These are phyloP conservation scores for Pseudogymnoascus sp. DNA, from an alignment of 2,329 filamentous ascomycete genomes.

Conservation along the genomic window DNA sequence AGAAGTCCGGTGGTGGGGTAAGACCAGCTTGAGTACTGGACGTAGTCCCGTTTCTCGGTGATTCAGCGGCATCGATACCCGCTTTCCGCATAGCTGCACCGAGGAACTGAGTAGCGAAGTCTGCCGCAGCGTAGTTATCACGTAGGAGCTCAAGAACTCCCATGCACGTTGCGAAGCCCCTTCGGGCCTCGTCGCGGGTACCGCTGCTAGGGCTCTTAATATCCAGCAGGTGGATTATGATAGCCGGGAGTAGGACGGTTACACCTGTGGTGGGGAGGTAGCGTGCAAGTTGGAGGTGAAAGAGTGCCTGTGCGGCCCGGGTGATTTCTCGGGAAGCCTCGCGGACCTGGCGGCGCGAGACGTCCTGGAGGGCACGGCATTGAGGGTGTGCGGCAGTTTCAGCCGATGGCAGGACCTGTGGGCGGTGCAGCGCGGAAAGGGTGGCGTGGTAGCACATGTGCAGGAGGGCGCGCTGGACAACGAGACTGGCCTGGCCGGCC, in stretches of 20 bases:
- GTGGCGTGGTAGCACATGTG: slow-evolving; percentile 94
- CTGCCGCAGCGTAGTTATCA: slow-evolving; percentile 87
- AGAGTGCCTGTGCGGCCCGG: slow-evolving; percentile 69
- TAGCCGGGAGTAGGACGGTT: slow-evolving; percentile 81
- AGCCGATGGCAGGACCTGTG: slow-evolving; percentile 75
- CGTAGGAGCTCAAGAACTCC: slow-evolving; percentile 78
- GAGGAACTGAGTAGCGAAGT: slow-evolving; percentile 92
- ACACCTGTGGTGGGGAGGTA: slow-evolving; percentile 85
- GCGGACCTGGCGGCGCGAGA: slow-evolving; percentile 74
- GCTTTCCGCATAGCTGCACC: slow-evolving; percentile 85
- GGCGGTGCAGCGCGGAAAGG: slow-evolving; percentile 81
- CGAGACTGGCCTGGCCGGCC: slow-evolving; percentile 48
- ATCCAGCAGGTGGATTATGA: slow-evolving; percentile 88
- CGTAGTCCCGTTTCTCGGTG: neutral
- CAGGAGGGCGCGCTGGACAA: slow-evolving; percentile 73
- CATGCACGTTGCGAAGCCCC: slow-evolving; percentile 88
- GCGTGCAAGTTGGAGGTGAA: slow-evolving; percentile 62
- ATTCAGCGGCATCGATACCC: slow-evolving; percentile 44
- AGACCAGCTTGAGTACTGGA: neutral
- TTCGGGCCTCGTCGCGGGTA: slow-evolving; percentile 63
- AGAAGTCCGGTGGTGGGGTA: neutral
- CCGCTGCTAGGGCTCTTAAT: slow-evolving; percentile 75
- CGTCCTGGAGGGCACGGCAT: slow-evolving; percentile 67
- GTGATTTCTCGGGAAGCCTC: slow-evolving; percentile 82
- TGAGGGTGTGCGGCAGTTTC: slow-evolving; percentile 40